These are phyloP conservation scores for Fusarium citri DNA, from an alignment of 2,329 filamentous ascomycete species.

Conservation along the genomic window DNA sequence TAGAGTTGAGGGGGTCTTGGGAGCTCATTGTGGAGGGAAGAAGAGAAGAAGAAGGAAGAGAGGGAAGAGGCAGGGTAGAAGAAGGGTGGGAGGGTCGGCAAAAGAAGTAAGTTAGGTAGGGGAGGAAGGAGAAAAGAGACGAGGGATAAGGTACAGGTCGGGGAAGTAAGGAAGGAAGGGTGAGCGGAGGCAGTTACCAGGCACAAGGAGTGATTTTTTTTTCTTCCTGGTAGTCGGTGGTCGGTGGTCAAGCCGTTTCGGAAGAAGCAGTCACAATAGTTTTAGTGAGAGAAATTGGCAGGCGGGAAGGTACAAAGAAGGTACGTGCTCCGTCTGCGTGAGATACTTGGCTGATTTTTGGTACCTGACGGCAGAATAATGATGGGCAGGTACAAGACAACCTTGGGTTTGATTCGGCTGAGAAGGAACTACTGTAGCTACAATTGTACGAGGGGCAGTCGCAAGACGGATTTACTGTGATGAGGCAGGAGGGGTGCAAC, in stretches of 20 bases:
- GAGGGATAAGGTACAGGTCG: conserved; percentile 37
- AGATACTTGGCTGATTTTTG: conserved; percentile 30
- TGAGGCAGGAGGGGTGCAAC: conserved; percentile 42
- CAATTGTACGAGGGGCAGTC: conserved; percentile 25
- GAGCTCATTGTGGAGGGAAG: conserved; percentile 52
- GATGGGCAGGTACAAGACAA: conserved; percentile 38
- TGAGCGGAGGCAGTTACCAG: conserved; percentile 43
- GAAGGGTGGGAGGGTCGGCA: conserved; percentile 47
- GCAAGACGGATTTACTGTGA: conserved; percentile 24
- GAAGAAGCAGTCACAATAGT: conserved; percentile 24
- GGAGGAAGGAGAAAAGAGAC: conserved; percentile 45
- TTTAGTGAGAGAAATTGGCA: conserved; percentile 28
- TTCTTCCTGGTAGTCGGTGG: conserved; percentile 22
- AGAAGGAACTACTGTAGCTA: conserved; percentile 24
- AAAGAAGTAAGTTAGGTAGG: conserved; percentile 45
- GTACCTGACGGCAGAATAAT: conserved; percentile 34
- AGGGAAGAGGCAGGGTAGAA: conserved; percentile 44
- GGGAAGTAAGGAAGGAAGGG: conserved; percentile 34
- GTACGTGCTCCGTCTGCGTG: conserved; percentile 33
- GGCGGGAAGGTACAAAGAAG: conserved; percentile 39
- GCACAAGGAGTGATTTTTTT: conserved; percentile 42
- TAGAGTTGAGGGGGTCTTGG: conserved; percentile 43
- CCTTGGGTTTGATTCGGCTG: conserved; percentile 7
- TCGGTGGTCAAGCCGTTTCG: conserved; percentile 31
- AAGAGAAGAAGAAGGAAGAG: conserved; percentile 44